phyloP scores from a whole-genome alignment of 108 stramenopile genomes.

The Bacterosira constricta region DNA sequence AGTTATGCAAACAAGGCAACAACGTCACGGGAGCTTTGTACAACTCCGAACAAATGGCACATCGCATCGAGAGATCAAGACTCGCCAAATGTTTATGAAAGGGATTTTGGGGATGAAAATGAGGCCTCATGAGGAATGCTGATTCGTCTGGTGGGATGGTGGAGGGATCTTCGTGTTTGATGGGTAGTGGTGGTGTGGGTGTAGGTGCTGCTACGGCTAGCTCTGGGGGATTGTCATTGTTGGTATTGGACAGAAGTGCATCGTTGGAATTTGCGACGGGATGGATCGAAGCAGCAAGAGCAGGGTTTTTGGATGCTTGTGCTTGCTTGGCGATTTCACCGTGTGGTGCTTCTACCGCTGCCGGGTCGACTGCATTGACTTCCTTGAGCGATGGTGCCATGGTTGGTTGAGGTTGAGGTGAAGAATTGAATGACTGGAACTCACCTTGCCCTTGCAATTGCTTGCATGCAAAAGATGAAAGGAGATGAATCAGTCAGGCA shows the following conservation, averaged over 20 bases:
- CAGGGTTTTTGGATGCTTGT: no score
- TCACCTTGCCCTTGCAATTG: no score
- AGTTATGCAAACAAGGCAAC: conserved; percentile 57
- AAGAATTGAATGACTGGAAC: no score
- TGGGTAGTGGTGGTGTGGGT: background rate
- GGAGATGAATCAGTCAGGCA: no score
- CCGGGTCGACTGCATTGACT: background rate
- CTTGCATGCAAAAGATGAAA: no score
- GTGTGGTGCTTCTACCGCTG: background rate
- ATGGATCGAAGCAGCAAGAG: no score
- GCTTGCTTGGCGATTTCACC: no score
- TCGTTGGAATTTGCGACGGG: no score
- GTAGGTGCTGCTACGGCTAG: no score
- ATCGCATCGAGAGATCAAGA: conserved; percentile 43
- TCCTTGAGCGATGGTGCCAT: conserved; percentile 10
- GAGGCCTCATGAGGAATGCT: conserved; percentile 17
- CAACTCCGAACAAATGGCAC: conserved; percentile 51
- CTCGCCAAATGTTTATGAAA: conserved; percentile 30
- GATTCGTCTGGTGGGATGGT: conserved; percentile 26
- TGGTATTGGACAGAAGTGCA: no score
- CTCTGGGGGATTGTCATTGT: no score
- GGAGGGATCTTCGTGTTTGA: background rate
- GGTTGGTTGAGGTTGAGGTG: no score
- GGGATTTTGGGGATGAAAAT: conserved; percentile 11
- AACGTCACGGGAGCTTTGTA: conserved; percentile 49